phyloP scores from a whole-genome alignment of 2,329 filamentous ascomycete species.

The Geosmithia morbida region DNA sequence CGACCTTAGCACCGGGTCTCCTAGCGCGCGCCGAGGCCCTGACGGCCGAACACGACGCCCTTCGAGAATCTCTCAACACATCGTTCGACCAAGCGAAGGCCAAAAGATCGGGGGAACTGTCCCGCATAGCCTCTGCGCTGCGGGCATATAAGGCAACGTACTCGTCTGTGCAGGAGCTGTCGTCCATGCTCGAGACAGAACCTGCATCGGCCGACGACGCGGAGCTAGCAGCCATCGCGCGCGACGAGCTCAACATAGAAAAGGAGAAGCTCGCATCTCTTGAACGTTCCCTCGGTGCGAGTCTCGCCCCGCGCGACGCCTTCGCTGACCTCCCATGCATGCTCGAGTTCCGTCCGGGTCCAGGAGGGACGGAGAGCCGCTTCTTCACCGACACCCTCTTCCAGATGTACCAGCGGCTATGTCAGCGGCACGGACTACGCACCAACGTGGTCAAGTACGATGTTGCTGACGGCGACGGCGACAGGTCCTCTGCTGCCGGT shows the following conservation, averaged over 20 bases:
- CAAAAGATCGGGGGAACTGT: conserved; percentile 47
- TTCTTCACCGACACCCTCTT: conserved; percentile 81
- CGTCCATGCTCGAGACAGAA: conserved; percentile 21
- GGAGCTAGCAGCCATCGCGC: conserved; percentile 65
- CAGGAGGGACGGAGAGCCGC: conserved; percentile 80
- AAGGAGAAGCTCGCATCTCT: conserved; percentile 45
- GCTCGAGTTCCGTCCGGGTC: conserved; percentile 81
- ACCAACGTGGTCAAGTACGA: conserved; percentile 68
- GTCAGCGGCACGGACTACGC: conserved; percentile 51
- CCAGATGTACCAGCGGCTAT: conserved; percentile 79
- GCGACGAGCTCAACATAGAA: conserved; percentile 67
- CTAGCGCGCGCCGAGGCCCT: conserved; percentile 45
- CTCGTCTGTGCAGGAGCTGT: conserved; percentile 38
- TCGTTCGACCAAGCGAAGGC: conserved; percentile 43
- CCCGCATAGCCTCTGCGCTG: conserved; percentile 40
- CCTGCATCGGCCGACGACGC: conserved; percentile 23
- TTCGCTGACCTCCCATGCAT: conserved; percentile 85
- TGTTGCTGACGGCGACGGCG: conserved; percentile 48
- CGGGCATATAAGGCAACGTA: conserved; percentile 42
- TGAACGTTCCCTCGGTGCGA: conserved; percentile 53
- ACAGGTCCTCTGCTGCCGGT: conserved; percentile 34
- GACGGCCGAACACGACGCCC: conserved; percentile 38
- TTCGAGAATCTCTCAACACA: conserved; percentile 34
- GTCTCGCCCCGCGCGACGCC: conserved; percentile 75
- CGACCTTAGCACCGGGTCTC: conserved; percentile 28